These are phyloP conservation scores for Macaranga tanarius DNA, from an alignment of 441 rosid species.

Conservation along the genomic window DNA sequence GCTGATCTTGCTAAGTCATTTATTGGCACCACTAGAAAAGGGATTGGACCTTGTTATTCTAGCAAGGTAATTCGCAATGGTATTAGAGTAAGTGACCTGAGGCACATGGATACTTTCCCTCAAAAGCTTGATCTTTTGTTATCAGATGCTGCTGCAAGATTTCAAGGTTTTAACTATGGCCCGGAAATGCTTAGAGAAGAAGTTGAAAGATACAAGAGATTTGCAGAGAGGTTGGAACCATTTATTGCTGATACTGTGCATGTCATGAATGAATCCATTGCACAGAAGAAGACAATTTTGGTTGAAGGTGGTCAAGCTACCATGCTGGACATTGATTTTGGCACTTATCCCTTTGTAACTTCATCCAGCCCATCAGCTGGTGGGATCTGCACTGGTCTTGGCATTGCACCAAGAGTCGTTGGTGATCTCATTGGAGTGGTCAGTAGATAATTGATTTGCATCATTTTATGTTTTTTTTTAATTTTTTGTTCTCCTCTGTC, in stretches of 20 bases:
- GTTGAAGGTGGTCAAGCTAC: constrained; percentile 99
- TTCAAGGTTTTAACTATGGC: constrained; percentile 59
- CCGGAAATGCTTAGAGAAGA: constrained; percentile 77
- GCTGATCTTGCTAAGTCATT: constrained; percentile 86
- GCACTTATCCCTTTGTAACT: constrained; percentile 97
- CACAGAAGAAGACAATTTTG: constrained; percentile 71
- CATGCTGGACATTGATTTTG: constrained; percentile 92
- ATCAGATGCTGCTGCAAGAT: constrained; percentile 78
- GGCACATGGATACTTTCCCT: constrained; percentile 90
- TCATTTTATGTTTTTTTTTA: background rate
- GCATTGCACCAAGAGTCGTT: constrained; percentile 82
- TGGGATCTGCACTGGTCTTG: constrained; percentile 93
- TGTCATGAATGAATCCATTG: constrained; percentile 74
- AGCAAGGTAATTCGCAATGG: constrained; percentile 86
- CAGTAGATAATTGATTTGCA: constrained; percentile 21
- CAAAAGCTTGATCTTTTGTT: constrained; percentile 77
- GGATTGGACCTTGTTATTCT: constrained; percentile 89
- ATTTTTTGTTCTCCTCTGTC: background rate
- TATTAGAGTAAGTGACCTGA: constrained; percentile 83
- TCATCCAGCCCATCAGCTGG: constrained; percentile 98
- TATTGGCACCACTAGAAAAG: constrained; percentile 91
- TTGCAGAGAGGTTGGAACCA: constrained; percentile 88
- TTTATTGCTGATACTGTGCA: constrained; percentile 80
- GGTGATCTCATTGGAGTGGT: constrained; percentile 97
- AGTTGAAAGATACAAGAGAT: constrained; percentile 85